Evolutionary conservation across 2,329 filamentous ascomycete species (phyloP).

Genomic region (Botrytis galanthina): DNA sequence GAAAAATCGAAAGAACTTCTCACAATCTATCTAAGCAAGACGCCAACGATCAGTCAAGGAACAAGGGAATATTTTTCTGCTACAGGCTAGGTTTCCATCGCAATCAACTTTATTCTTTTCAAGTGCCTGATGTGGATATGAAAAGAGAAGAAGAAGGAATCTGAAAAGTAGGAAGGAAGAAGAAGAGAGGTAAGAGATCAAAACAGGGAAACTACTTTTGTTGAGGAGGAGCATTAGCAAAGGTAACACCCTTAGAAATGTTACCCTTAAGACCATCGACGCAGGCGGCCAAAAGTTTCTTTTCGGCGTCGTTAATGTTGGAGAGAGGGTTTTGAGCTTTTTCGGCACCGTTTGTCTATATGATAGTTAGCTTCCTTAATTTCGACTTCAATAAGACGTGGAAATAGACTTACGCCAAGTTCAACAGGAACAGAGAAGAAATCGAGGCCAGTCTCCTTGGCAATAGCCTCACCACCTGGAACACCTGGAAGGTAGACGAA

Average conservation of each 20-base stretch:
- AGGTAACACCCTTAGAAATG: slow-evolving; percentile 81
- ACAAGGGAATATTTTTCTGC: neutral
- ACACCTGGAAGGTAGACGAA: slow-evolving; percentile 94
- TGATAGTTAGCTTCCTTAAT: slow-evolving; percentile 79
- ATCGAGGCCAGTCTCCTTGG: slow-evolving; percentile 78
- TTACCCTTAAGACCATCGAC: slow-evolving; percentile 53
- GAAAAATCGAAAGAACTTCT: slow-evolving; percentile 15
- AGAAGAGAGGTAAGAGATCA: neutral
- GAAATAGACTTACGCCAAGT: slow-evolving; percentile 79
- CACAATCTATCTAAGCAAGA: slow-evolving; percentile 22
- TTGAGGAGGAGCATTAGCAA: slow-evolving; percentile 40
- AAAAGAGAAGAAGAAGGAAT: neutral
- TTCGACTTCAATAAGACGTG: slow-evolving; percentile 59
- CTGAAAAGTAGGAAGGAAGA: neutral
- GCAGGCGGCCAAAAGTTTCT: slow-evolving; percentile 17
- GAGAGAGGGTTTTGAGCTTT: slow-evolving; percentile 20
- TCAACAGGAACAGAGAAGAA: slow-evolving; percentile 97
- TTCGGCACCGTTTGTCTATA: slow-evolving; percentile 58
- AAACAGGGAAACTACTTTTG: slow-evolving; percentile 23
- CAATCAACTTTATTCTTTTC: neutral
- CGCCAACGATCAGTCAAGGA: slow-evolving; percentile 19
- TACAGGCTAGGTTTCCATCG: neutral
- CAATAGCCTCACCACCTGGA: slow-evolving; percentile 79
- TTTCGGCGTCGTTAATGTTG: slow-evolving; percentile 32
- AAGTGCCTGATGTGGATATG: neutral